Evolutionary conservation across 768 basidiomycete genomes (phyloP), one percentile per base, ranked within the genome.

Genomic region (Tulasnella calospora): DNA sequence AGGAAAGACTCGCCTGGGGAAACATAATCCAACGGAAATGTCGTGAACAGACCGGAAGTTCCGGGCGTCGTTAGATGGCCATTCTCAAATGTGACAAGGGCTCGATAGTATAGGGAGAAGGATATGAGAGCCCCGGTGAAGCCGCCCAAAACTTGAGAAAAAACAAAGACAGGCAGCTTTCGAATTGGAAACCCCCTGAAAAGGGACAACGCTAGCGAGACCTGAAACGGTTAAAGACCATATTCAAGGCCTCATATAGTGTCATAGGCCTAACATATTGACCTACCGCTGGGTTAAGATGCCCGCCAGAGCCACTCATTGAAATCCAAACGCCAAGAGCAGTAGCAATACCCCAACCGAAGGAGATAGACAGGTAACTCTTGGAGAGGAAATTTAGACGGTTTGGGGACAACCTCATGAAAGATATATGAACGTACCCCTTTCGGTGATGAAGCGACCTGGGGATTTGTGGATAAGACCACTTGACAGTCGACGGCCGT

Each of bases 121-220:
- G 90, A 82, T 70, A 90, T 78, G 46, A 91, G 83, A 77, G 88
- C 89, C 0, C 90, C 92, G 79, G 92, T 83, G 80, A 90, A 92
- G 15, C 87, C 89, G 4, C 92, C 92, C 3, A 91, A 80, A 79
- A 91, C 86, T 81, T 94, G 92, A 0, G 90, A 88, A 21, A 88
- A 46, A 79, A 92, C 90, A 81, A 91, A 92, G 83, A 91, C 91
- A 36, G 84, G 80, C 57, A 81, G 79, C 55, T 80, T 80, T n/a
- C 70, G 38, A 44, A 33, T 23, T 5, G 79, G 79, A 44, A 80
- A 80, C 7, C 79, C 27, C 30, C 79, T 79, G 61, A 72, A 80
- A 38, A 80, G 47, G 23, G 38, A 71, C 47, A 41, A 33, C 10
- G 36, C 46, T 10, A 80, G 69, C 17, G 79, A 80, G 30, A 80